Evolutionary conservation across 805 yeast genomes (phyloP), one percentile per base, ranked within the genome.

Genomic region (Candida ipomoeae): DNA sequence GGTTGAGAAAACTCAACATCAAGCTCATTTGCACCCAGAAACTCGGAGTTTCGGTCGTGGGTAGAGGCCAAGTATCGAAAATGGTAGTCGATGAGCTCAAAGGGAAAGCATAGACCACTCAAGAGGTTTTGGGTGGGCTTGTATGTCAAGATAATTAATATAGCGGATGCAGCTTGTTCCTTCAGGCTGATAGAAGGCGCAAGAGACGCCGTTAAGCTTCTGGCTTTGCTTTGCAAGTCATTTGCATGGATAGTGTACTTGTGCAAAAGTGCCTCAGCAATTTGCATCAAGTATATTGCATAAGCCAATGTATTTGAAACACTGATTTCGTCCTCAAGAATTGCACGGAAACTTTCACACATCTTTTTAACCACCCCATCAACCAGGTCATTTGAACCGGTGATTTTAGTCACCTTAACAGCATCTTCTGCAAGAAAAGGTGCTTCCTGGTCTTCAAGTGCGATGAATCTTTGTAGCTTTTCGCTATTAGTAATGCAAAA

Each of bases 71-170:
- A 34, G 36, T 32, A 53, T 6, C 40, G 50, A 29, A 49, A 45
- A 33, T 54, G 53, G 31, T 53, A 53, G 26, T 55, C 53, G 15
- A 55, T 43, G 13, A 53, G 39, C 29, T 55, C 58, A 33, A 51
- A 49, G 8, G 58, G 58, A 26, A 55, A 53, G n/a, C 44, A 51
- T 14, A 51, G 36, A 8, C 48, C 48, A 8, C 23, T 43, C 10
- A 55, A 42, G 11, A 40, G 31, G 7, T 48, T 48, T 10, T 31
- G 44, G 4, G 23, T 8, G 15, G 51, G 48, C 13, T 20, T 32
- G 21, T 35, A 39, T 11, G 18, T 31, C 36, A 48, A 37, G 10
- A 53, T 14, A 10, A 33, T 15, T 14, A 35, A 21, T 3, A 53
- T 32, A 3, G 52, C 41, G 2, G 17, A 6, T 1, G 37, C 11